Evolutionary conservation across 2,329 filamentous ascomycete species (phyloP).

Genomic region (Scopulariopsis brevicaulis): DNA sequence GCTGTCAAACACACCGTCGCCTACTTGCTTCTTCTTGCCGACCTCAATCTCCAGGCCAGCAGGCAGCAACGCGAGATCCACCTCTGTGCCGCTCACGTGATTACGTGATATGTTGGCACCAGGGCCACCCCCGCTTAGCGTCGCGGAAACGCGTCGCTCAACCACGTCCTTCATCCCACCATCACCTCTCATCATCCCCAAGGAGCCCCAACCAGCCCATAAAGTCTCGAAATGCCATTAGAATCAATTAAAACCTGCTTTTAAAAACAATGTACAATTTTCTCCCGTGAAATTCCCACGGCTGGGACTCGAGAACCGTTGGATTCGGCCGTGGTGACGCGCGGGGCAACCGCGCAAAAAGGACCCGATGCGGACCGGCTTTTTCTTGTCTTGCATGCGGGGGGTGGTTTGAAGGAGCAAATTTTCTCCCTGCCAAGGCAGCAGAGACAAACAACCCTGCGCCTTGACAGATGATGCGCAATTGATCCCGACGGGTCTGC

Average conservation of each 20-base stretch:
- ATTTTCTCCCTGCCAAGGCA: constrained; percentile 2
- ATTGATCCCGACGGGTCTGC: background rate
- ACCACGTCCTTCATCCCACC: constrained; percentile 26
- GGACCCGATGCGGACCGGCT: background rate
- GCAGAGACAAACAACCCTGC: background rate
- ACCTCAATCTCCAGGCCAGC: background rate
- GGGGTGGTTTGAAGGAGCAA: background rate
- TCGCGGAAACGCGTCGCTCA: constrained; percentile 29
- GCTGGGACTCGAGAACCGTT: background rate
- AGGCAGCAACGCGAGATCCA: constrained; percentile 2
- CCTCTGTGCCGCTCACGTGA: constrained; percentile 23
- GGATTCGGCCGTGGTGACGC: background rate
- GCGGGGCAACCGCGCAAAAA: background rate
- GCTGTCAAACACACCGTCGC: too few relatives aligned
- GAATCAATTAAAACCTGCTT: background rate
- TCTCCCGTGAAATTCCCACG: background rate
- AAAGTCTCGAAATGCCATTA: background rate
- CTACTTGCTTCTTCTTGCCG: background rate
- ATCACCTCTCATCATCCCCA: constrained; percentile 5
- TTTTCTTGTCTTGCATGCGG: background rate
- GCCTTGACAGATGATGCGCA: background rate
- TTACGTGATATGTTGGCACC: constrained; percentile 20
- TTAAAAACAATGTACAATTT: background rate
- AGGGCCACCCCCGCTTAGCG: constrained; percentile 12
- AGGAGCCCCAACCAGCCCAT: background rate